Conservation (phyloP, 129 eudicot species). For the Lactuca saligna region DNA sequence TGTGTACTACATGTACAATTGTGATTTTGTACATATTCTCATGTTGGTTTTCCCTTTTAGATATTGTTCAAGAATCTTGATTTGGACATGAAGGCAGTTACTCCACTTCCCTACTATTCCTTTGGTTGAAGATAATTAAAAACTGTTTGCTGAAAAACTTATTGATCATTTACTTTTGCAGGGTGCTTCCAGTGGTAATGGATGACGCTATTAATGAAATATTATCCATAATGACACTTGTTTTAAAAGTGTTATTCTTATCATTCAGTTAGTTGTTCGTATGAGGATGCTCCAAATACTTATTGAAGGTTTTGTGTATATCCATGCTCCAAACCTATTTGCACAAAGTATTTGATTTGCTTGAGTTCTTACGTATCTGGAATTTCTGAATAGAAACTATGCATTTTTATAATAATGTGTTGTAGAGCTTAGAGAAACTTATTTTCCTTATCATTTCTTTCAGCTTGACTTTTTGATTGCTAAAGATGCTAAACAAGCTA, state of each 20-base stretch:
- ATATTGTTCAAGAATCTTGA: constrained; percentile 57
- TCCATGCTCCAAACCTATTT: constrained; percentile 42
- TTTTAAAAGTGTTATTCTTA: too few relatives aligned
- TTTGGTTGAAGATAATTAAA: too few relatives aligned
- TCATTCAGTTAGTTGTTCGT: too few relatives aligned
- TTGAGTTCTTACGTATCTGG: neutral
- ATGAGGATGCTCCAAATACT: too few relatives aligned
- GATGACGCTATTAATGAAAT: rapidly evolving
- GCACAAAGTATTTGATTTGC: constrained; percentile 32
- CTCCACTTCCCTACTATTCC: too few relatives aligned
- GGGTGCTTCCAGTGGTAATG: too few relatives aligned
- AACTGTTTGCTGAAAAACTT: too few relatives aligned
- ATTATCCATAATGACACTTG: too few relatives aligned
- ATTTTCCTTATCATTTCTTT: constrained; percentile 6
- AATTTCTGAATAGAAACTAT: neutral
- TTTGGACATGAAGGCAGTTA: constrained; percentile 46
- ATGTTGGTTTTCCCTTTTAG: constrained; percentile 36
- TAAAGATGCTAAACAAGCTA: constrained; percentile 42
- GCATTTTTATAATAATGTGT: neutral
- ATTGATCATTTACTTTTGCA: too few relatives aligned
- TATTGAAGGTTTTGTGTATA: neutral
- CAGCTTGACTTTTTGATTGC: constrained; percentile 52
- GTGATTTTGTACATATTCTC: neutral
- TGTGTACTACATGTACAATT: neutral
- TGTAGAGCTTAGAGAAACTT: constrained; percentile 7